These are phyloP conservation scores for Ceratobasidium papillatum DNA, from an alignment of 1,284 basidiomycete species.

Conservation along the genomic window DNA sequence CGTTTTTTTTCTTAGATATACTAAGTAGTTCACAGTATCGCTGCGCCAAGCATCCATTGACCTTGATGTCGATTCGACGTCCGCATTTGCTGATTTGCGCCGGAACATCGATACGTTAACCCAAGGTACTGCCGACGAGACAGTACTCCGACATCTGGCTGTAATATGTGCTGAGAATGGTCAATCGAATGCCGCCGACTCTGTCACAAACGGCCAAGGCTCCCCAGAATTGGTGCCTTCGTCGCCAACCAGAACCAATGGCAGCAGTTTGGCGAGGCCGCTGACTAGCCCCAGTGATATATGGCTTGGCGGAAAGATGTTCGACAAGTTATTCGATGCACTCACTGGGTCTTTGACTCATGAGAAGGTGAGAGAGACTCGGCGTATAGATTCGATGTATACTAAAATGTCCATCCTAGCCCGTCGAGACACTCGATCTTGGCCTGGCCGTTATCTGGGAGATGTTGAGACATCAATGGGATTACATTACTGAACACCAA, in stretches of 20 bases:
- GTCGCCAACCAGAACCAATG: slow-evolving; percentile 32
- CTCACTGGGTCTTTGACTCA: slow-evolving; percentile 68
- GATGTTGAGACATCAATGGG: slow-evolving; percentile 71
- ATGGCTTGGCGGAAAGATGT: slow-evolving; percentile 72
- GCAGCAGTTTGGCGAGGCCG: background rate
- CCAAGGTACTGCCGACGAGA: slow-evolving; percentile 60
- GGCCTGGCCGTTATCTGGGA: slow-evolving; percentile 80
- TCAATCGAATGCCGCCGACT: background rate
- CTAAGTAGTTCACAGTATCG: slow-evolving; percentile 3
- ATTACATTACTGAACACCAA: slow-evolving; percentile 75
- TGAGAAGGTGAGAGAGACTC: slow-evolving; percentile 58
- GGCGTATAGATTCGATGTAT: background rate
- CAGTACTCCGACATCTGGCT: slow-evolving; percentile 67
- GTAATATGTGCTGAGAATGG: slow-evolving; percentile 40
- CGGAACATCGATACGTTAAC: slow-evolving; percentile 63
- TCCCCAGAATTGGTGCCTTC: slow-evolving; percentile 31
- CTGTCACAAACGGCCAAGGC: slow-evolving; percentile 3
- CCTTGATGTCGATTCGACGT: slow-evolving; percentile 17
- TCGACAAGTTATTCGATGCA: slow-evolving; percentile 70
- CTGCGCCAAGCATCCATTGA: slow-evolving; percentile 53
- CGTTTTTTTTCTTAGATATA: too few relatives aligned
- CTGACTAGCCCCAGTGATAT: slow-evolving; percentile 50
- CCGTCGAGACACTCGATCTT: slow-evolving; percentile 70
- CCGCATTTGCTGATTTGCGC: slow-evolving; percentile 56
- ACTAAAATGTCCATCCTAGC: slow-evolving; percentile 55